phyloP scores from a whole-genome alignment of 495 filamentous ascomycete genomes.

The Articulospora tetracladia region DNA sequence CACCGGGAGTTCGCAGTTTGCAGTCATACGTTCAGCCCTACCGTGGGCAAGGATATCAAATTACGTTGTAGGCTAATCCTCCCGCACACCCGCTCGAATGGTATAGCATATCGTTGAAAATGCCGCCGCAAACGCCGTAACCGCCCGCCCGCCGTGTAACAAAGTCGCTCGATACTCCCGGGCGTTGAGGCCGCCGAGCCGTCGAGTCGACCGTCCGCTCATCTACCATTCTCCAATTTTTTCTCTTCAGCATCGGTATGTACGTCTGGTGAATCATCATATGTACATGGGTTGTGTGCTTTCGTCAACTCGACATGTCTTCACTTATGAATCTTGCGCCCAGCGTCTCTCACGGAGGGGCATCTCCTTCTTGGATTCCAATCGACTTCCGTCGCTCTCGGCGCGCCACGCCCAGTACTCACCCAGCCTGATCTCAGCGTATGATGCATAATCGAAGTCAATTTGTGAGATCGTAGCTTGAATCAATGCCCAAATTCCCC shows the following conservation, averaged over 20 bases:
- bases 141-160: not conserved
- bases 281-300: not conserved
- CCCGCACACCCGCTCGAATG: not conserved
- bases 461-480: constrained; percentile 94
- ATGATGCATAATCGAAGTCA: constrained; percentile 93
- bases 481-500: constrained; percentile 96
- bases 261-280: not conserved
- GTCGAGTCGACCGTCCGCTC: not conserved
- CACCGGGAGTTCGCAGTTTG: not conserved
- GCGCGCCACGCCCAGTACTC: constrained; percentile 97
- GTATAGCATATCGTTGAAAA: not conserved
- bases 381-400: constrained; percentile 59
- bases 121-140: not conserved
- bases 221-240: not conserved
- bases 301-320: not conserved
- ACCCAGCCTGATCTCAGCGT: constrained; percentile 80
- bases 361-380: constrained; percentile 52
- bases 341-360: constrained; percentile 79
- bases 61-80: not conserved
- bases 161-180: not conserved
- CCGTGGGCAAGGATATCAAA: not conserved
- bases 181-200: not conserved
- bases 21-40: not conserved
- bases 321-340: constrained; percentile 37
- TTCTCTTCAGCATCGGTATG: not conserved